phyloP scores from a whole-genome alignment of 1,139 yeast species.

The Geotrichum fermentans region DNA sequence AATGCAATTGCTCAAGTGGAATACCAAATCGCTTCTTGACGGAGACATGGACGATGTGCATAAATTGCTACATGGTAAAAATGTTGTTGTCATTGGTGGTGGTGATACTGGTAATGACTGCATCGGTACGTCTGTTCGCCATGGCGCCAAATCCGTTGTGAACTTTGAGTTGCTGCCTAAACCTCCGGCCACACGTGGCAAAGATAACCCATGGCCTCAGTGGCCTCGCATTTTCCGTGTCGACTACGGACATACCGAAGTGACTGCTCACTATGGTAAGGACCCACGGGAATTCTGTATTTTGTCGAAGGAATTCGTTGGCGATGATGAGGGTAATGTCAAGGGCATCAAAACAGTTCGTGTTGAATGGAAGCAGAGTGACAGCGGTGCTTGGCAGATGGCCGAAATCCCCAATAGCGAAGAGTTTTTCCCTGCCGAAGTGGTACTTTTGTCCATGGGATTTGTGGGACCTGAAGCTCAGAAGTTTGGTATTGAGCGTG shows the following conservation, averaged over 20 bases:
- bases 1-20: constrained; percentile 81
- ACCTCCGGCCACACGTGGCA: constrained; percentile 80
- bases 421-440: constrained; percentile 89
- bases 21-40: constrained; percentile 84
- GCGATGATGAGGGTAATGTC: constrained; percentile 90
- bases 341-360: constrained; percentile 88
- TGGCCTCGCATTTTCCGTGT: constrained; percentile 98
- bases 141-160: constrained; percentile 89
- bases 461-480: constrained; percentile 94
- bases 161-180: constrained; percentile 92
- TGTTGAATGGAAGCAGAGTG: constrained; percentile 96
- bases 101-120: constrained; percentile 99
- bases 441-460: constrained; percentile 93
- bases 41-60: constrained; percentile 74
- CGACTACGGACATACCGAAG: constrained; percentile 96
- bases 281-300: constrained; percentile 97
- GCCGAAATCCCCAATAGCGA: constrained; percentile 93
- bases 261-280: constrained; percentile 85
- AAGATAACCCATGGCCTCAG: constrained; percentile 99
- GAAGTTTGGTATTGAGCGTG: constrained; percentile 63
- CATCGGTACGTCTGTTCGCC: constrained; percentile 94
- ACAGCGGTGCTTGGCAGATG: constrained; percentile 98
- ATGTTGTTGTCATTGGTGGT: constrained; percentile 96
- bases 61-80: constrained; percentile 68
- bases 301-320: constrained; percentile 89